phyloP scores from a whole-genome alignment of 75 land plant species.

The Isoetes taiwanensis region DNA sequence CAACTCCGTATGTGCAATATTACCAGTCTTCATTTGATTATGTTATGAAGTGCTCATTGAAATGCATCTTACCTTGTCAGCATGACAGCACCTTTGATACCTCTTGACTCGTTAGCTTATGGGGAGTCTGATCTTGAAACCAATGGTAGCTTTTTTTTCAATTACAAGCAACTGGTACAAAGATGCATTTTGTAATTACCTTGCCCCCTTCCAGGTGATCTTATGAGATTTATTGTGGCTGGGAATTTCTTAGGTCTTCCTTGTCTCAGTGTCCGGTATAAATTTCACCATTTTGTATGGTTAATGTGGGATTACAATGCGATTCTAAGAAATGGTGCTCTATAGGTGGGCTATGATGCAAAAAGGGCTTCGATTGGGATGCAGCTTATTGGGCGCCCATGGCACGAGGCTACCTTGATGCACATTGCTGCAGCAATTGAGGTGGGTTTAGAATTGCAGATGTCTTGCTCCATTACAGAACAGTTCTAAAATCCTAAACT shows the following conservation, averaged over 20 bases:
- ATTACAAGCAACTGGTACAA: background rate
- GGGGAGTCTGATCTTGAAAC: conserved; percentile 67
- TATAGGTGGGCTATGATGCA: conserved; percentile 11
- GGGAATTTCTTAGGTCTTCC: conserved; percentile 63
- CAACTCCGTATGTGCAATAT: conserved; percentile 71
- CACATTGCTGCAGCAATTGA: conserved; percentile 4
- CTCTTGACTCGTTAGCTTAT: conserved; percentile 37
- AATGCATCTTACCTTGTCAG: no score
- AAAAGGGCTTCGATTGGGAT: conserved; percentile 7
- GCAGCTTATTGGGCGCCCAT: conserved; percentile 13
- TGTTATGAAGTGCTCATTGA: no score
- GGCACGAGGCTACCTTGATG: conserved; percentile 11
- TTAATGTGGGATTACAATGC: no score
- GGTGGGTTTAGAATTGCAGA: background rate
- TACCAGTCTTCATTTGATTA: no score
- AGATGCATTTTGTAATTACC: no score
- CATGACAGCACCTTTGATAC: conserved; percentile 77
- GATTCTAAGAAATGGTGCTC: no score
- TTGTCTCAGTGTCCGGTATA: conserved; percentile 44
- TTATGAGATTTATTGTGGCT: conserved; percentile 46
- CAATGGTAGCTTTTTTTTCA: conserved; percentile 31
- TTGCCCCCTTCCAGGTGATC: conserved; percentile 39
- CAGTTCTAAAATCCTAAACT: background rate
- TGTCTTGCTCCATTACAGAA: background rate
- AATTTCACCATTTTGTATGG: no score